These are phyloP conservation scores for Cubamyces sp. DNA, from an alignment of 768 basidiomycete genomes.

Conservation along the genomic window DNA sequence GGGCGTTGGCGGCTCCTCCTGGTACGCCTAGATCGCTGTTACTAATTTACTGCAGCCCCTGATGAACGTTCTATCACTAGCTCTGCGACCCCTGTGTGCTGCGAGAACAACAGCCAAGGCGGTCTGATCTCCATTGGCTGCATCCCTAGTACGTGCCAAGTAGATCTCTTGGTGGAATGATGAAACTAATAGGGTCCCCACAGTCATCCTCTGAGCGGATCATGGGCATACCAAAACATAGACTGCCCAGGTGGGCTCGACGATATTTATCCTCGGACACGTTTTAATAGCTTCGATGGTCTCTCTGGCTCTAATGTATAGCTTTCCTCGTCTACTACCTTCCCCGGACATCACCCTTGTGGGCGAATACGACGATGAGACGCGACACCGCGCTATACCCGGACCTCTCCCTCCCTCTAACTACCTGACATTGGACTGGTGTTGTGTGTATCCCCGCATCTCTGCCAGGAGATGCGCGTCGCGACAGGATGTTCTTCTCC, in stretches of 20 bases:
- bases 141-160: constrained; percentile 31
- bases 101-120: constrained; percentile 33
- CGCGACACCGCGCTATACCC: constrained; percentile 18
- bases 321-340: not conserved
- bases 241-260: constrained; percentile 6
- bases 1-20: constrained; percentile 28
- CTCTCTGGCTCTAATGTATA: constrained; percentile 11
- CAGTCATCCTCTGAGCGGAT: constrained; percentile 21
- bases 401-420: not conserved
- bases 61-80: constrained; percentile 6
- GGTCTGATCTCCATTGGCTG: constrained; percentile 35
- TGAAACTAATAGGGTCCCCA: too few species aligned
- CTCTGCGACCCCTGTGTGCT: constrained; percentile 32
- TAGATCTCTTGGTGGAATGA: not conserved
- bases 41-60: not conserved
- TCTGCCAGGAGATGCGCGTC: not conserved
- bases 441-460: constrained; percentile 7
- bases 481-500: not conserved
- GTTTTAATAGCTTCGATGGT: constrained; percentile 21
- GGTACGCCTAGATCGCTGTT: constrained; percentile 18
- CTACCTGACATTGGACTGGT: not conserved
- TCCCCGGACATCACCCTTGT: not conserved
- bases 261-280: constrained; percentile 12
- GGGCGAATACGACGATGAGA: not conserved
- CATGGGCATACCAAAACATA: not conserved